Evolutionary conservation across 1,284 basidiomycete genomes (phyloP), one percentile per base, ranked within the genome.

Genomic region (Leccinum solheimii): DNA sequence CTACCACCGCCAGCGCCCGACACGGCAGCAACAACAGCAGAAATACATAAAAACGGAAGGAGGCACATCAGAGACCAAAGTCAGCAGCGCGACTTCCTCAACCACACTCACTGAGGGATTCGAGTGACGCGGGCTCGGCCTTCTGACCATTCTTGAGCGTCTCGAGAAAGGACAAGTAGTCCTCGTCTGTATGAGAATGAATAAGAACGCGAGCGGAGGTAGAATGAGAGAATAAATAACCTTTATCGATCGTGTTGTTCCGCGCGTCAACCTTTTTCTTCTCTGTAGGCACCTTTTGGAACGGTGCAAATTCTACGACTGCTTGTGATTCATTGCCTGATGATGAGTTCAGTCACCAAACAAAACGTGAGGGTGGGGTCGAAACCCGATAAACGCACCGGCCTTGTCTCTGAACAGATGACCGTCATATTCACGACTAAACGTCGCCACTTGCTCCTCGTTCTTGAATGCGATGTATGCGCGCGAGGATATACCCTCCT

Each of bases 261-360:
- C 80, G 72, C 43, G 71, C 76, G 19, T 83, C 80, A 0, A 74
- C 71, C 74, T 94, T 95, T 74, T 83, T 86, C 75, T 88, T 88
- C 64, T 89, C 87, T 0, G 82, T 72, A 0, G 94, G 91, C 3
- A 90, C 78, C 75, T 94, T 97, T 74, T 96, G 95, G 65, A 90
- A 93, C 0, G 95, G 95, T 0, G 97, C 92, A 71, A 92, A 98
- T 76, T 99, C 97, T 3, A 99, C 95, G 1, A 97, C 81, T 1
- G 94, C 94, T 59, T 89, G 83, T 3, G 86, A 92, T 71, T 97
- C 93, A 69, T 90, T 90, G 10, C 96, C 95, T 96, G 32, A 50
- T 4, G 49, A 50, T 16, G 49, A 0, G 16, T 49, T 19, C 23
- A 16, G 49, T 50, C 48, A 49, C 19, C 45, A 48, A 16, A 38